phyloP scores from a whole-genome alignment of 768 basidiomycete species.

The button mushroom (Agaricus bisporus) region DNA sequence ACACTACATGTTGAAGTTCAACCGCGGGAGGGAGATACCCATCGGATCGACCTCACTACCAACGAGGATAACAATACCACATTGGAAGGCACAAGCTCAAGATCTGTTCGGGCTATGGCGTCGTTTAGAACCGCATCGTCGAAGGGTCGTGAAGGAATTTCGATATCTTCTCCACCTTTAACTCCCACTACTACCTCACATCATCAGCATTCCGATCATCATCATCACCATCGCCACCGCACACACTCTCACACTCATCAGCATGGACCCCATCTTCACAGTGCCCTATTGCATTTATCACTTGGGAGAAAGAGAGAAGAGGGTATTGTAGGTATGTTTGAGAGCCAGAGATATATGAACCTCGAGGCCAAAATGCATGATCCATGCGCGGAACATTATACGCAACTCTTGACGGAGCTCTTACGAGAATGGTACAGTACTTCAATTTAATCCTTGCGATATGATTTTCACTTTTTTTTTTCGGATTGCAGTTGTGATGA shows the following conservation, averaged over 20 bases:
- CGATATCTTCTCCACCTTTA: neutral
- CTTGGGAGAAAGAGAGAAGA: conserved; percentile 31
- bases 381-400: conserved; percentile 37
- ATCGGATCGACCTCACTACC: neutral
- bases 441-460: neutral
- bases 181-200: conserved; percentile 9
- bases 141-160: neutral
- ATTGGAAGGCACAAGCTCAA: neutral
- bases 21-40: neutral
- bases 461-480: neutral
- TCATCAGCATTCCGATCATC: conserved; percentile 11
- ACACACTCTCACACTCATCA: conserved; percentile 19
- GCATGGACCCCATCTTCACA: conserved; percentile 20
- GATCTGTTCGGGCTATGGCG: neutral
- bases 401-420: conserved; percentile 35
- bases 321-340: conserved; percentile 65
- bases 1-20: neutral
- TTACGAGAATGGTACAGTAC: conserved; percentile 35
- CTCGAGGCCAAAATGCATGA: conserved; percentile 54
- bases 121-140: neutral
- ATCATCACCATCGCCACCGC: conserved; percentile 15
- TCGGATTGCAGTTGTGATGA: conserved; percentile 36
- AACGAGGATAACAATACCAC: neutral
- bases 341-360: conserved; percentile 64
- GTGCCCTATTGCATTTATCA: conserved; percentile 33